phyloP scores from a whole-genome alignment of 352 stramenopile genomes.

The Pythium grandisporangium region DNA sequence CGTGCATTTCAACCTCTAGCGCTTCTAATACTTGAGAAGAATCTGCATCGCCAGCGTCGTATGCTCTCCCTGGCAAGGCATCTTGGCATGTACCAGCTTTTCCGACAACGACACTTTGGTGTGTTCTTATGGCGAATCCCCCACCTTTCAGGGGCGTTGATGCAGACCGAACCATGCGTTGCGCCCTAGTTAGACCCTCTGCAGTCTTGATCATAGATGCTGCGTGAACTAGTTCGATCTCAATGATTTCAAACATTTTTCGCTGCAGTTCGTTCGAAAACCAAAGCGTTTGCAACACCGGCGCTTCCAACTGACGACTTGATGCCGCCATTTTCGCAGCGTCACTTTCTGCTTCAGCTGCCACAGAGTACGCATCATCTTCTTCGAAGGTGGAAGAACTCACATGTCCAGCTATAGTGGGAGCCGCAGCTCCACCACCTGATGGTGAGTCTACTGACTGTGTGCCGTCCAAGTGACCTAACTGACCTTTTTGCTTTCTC shows the following conservation, averaged over 20 bases:
- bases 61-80: slow-evolving; percentile 19
- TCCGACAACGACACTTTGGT: slow-evolving; percentile 28
- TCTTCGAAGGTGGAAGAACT: slow-evolving; percentile 38
- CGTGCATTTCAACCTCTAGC: slow-evolving; percentile 68
- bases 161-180: slow-evolving; percentile 74
- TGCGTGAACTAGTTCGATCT: slow-evolving; percentile 65
- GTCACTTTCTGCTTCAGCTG: slow-evolving; percentile 68
- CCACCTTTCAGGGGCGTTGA: slow-evolving; percentile 68
- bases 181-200: slow-evolving; percentile 66
- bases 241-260: slow-evolving; percentile 82
- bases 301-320: slow-evolving; percentile 62
- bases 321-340: slow-evolving; percentile 68
- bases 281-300: slow-evolving; percentile 73
- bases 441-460: slow-evolving; percentile 10
- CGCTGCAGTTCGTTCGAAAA: slow-evolving; percentile 83
- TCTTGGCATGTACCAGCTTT: slow-evolving; percentile 24
- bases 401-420: slow-evolving; percentile 11
- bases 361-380: slow-evolving; percentile 42
- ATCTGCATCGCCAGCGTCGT: not conserved
- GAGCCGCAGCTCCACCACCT: slow-evolving; percentile 5
- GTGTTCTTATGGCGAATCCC: slow-evolving; percentile 24
- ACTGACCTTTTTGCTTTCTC: slow-evolving; percentile 52
- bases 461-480: no score
- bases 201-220: slow-evolving; percentile 62
- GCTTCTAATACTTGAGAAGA: slow-evolving; percentile 31